These are phyloP conservation scores for Lentinus polychrous DNA, from an alignment of 1,284 basidiomycete genomes.

Conservation along the genomic window DNA sequence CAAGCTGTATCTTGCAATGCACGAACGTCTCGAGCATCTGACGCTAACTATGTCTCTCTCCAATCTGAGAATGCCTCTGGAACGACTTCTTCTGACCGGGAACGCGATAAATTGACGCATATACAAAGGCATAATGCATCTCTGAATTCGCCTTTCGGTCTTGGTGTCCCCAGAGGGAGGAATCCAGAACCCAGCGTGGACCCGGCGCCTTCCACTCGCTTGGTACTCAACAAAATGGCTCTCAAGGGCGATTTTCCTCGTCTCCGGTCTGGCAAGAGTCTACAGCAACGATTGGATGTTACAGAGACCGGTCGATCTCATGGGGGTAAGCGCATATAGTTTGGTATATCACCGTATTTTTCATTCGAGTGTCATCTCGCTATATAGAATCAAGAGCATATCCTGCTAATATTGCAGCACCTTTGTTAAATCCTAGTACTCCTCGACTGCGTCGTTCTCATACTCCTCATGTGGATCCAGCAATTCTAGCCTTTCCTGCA, in stretches of 20 bases:
- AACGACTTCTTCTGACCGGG: no score
- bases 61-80: no score
- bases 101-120: no score
- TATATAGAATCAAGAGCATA: no score
- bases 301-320: slow-evolving; percentile 2
- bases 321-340: not conserved
- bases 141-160: no score
- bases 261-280: slow-evolving; percentile 11
- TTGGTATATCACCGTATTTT: not conserved
- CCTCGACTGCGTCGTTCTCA: slow-evolving; percentile 1
- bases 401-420: not conserved
- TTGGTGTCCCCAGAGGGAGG: no score
- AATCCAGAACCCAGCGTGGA: not conserved
- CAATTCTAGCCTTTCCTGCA: slow-evolving; percentile 1
- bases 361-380: no score
- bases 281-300: slow-evolving; percentile 17
- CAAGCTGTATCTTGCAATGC: no score
- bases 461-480: not conserved
- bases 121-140: no score
- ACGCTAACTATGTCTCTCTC: no score
- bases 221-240: slow-evolving; percentile 9
- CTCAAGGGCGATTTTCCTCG: not conserved
- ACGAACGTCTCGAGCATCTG: no score
- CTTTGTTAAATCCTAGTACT: not conserved
- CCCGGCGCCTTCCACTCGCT: not conserved